These are phyloP conservation scores for Centrapalus pauciflorus DNA, from an alignment of 129 eudicot genomes.

Conservation along the genomic window DNA sequence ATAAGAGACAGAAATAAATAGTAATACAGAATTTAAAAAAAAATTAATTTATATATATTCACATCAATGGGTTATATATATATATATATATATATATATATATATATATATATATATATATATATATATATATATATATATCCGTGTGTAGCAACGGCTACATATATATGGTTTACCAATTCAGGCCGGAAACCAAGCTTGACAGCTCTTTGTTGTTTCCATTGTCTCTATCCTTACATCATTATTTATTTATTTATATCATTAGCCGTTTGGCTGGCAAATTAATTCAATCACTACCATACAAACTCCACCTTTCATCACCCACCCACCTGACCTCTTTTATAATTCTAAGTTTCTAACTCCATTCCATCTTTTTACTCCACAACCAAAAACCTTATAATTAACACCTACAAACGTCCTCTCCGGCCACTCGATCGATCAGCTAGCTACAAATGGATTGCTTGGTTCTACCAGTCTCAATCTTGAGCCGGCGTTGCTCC, in stretches of 20 bases:
- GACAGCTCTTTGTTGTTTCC: constrained; percentile 18
- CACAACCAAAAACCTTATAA: constrained; percentile 15
- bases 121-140: neutral
- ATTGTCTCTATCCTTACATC: constrained; percentile 11
- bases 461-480: constrained; percentile 49
- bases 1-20: too few species aligned
- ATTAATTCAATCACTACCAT: constrained; percentile 40
- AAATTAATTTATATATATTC: too few species aligned
- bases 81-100: neutral
- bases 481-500: constrained; percentile 42
- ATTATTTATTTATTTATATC: too few species aligned
- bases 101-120: too few species aligned
- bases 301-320: constrained; percentile 27
- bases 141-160: constrained; percentile 37
- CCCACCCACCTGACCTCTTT: neutral
- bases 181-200: constrained; percentile 27
- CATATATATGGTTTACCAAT: constrained; percentile 19
- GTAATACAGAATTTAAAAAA: too few species aligned
- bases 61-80: too few species aligned
- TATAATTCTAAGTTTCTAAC: neutral
- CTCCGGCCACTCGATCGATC: neutral
- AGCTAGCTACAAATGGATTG: constrained; percentile 45
- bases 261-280: constrained; percentile 55
- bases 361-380: too few species aligned
- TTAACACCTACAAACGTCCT: neutral